Conservation (phyloP, 805 yeast genomes). For the Candida fluviatilis region DNA sequence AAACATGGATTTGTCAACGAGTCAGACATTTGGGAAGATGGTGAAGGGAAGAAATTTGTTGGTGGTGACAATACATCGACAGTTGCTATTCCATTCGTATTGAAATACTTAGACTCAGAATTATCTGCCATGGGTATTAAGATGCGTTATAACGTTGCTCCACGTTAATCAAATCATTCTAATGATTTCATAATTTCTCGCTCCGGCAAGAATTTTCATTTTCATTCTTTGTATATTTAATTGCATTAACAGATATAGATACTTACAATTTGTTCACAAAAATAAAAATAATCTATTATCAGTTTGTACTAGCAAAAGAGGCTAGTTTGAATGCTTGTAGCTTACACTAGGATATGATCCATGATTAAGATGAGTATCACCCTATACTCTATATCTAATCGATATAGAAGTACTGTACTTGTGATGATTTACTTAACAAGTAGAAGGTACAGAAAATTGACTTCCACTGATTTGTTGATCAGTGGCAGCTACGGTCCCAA, state of each 20-base stretch:
- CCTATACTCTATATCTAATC: too few species aligned
- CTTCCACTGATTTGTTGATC: too few species aligned
- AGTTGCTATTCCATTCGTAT: slow-evolving; percentile 93
- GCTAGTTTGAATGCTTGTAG: too few species aligned
- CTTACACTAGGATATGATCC: too few species aligned
- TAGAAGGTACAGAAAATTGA: too few species aligned
- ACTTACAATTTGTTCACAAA: not conserved
- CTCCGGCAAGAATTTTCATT: not conserved
- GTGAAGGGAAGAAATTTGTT: slow-evolving; percentile 82
- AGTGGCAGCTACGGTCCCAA: too few species aligned
- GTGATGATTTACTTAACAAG: too few species aligned
- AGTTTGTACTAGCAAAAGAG: not conserved
- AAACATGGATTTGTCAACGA: slow-evolving; percentile 53
- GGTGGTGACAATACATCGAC: slow-evolving; percentile 96
- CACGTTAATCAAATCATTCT: slow-evolving; percentile 20
- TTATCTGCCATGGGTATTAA: slow-evolving; percentile 97
- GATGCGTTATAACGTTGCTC: slow-evolving; percentile 83
- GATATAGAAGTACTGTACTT: too few species aligned
- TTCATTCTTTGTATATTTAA: slow-evolving; percentile 4
- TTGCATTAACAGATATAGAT: not conserved
- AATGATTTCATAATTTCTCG: slow-evolving; percentile 4
- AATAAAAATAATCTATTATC: not conserved
- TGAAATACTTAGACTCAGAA: slow-evolving; percentile 92
- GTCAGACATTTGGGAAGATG: slow-evolving; percentile 93
- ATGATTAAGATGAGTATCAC: too few species aligned